Conservation (phyloP, 2,329 filamentous ascomycete genomes). For the Colletotrichum trifolii region DNA sequence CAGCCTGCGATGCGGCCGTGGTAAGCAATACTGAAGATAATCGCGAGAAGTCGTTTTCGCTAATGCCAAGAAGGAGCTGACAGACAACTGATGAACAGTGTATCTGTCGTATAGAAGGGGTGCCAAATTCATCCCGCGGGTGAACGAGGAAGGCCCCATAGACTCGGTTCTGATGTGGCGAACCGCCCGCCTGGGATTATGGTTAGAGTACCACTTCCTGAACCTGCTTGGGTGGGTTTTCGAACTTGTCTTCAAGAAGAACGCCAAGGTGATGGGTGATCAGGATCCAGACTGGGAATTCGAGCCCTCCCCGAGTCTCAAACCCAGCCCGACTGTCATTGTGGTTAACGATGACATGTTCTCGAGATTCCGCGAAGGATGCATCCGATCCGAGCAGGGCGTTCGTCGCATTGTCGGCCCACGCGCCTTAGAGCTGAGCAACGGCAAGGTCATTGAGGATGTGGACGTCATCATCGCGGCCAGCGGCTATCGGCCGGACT, state of each 20-base stretch:
- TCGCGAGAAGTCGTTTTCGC: not conserved
- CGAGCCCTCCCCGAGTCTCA: slow-evolving; percentile 5
- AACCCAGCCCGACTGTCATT: not conserved
- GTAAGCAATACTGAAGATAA: slow-evolving; percentile 21
- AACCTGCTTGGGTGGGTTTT: slow-evolving; percentile 14
- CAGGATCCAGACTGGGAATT: slow-evolving; percentile 16
- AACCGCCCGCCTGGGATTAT: slow-evolving; percentile 36
- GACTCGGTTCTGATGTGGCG: slow-evolving; percentile 39
- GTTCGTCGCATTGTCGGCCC: slow-evolving; percentile 39
- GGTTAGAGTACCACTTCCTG: slow-evolving; percentile 36
- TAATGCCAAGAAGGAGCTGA: slow-evolving; percentile 35
- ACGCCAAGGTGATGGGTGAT: not conserved
- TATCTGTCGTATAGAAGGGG: slow-evolving; percentile 41
- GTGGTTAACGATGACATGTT: slow-evolving; percentile 17
- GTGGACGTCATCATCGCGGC: slow-evolving; percentile 48
- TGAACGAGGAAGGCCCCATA: slow-evolving; percentile 38
- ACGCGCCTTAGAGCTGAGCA: slow-evolving; percentile 42
- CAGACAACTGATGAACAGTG: slow-evolving; percentile 36
- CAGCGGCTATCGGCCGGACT: slow-evolving; percentile 49
- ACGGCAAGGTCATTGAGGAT: slow-evolving; percentile 42
- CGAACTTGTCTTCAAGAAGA: not conserved
- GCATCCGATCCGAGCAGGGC: slow-evolving; percentile 4
- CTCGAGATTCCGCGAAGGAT: slow-evolving; percentile 9
- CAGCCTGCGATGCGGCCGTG: slow-evolving; percentile 40
- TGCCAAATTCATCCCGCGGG: slow-evolving; percentile 38